Evolutionary conservation across 768 basidiomycete genomes (phyloP).

Genomic region (Mrakia frigida): DNA sequence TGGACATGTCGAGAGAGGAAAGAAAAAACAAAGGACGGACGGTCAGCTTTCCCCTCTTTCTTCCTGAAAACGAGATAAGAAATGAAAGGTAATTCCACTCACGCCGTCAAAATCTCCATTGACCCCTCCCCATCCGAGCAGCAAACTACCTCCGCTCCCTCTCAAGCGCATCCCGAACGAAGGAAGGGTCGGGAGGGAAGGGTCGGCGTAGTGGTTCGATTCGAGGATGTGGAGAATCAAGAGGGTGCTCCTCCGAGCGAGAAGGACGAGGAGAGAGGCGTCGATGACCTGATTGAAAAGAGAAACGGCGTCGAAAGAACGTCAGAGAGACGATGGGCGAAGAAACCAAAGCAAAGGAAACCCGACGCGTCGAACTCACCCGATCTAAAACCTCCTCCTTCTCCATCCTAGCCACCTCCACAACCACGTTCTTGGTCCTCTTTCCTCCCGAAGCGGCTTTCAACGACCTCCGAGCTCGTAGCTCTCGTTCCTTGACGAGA

Average conservation of each 20-base stretch:
- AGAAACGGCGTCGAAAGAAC: background rate
- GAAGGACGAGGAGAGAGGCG: conserved; percentile 70
- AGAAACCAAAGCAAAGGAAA: background rate
- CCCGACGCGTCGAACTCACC: conserved; percentile 13
- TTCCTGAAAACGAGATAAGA: background rate
- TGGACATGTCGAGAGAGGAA: too few species aligned
- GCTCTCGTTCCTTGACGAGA: conserved; percentile 41
- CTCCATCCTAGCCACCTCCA: background rate
- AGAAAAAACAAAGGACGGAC: conserved; percentile 5
- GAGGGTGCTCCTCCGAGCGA: conserved; percentile 49
- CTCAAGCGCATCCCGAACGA: conserved; percentile 7
- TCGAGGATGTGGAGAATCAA: conserved; percentile 20
- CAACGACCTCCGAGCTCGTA: conserved; percentile 55
- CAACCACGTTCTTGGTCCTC: background rate
- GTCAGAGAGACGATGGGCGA: too few species aligned
- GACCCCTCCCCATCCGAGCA: conserved; percentile 49
- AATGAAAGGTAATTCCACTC: conserved; percentile 37
- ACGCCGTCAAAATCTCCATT: conserved; percentile 66
- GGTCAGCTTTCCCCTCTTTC: background rate
- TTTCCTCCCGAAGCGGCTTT: conserved; percentile 40
- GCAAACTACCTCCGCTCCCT: conserved; percentile 25
- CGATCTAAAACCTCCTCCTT: conserved; percentile 20
- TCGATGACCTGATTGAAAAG: conserved; percentile 60
- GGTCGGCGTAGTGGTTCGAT: conserved; percentile 13
- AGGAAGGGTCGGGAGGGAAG: background rate